These are phyloP conservation scores for Leptodermis oblonga DNA, from an alignment of 257 asterid species.

Conservation along the genomic window DNA sequence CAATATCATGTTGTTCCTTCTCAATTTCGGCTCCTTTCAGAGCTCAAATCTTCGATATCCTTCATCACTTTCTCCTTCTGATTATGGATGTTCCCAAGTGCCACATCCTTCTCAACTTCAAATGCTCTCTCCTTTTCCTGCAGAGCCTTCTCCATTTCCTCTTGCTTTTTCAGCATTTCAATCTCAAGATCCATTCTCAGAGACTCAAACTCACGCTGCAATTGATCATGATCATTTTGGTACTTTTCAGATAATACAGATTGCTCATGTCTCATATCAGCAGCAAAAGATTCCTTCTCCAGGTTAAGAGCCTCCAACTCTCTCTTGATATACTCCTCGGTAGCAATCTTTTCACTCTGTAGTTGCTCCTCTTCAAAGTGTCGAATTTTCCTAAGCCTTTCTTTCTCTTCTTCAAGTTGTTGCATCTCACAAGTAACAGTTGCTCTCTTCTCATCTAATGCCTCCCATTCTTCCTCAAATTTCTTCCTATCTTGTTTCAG, in stretches of 20 bases:
- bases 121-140: constrained; percentile 52
- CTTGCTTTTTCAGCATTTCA: constrained; percentile 55
- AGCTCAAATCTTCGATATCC: constrained; percentile 39
- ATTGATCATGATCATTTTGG: constrained; percentile 38
- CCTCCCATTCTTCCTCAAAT: constrained; percentile 86
- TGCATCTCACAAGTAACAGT: constrained; percentile 36
- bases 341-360: constrained; percentile 48
- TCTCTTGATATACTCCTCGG: constrained; percentile 44
- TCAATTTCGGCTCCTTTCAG: constrained; percentile 46
- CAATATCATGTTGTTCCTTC: constrained; percentile 52
- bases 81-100: constrained; percentile 26
- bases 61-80: constrained; percentile 44
- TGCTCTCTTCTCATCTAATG: constrained; percentile 65
- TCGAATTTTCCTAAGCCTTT: constrained; percentile 37
- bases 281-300: constrained; percentile 70
- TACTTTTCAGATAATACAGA: constrained; percentile 44
- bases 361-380: constrained; percentile 44
- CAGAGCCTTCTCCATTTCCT: constrained; percentile 48
- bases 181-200: constrained; percentile 57
- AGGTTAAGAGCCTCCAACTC: constrained; percentile 63
- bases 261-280: constrained; percentile 57
- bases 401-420: constrained; percentile 47
- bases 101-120: constrained; percentile 48
- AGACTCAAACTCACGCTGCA: constrained; percentile 54
- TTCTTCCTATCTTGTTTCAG: constrained; percentile 61